Evolutionary conservation across 306 rosid genomes (phyloP).

Genomic region (Trifolium fragiferum): DNA sequence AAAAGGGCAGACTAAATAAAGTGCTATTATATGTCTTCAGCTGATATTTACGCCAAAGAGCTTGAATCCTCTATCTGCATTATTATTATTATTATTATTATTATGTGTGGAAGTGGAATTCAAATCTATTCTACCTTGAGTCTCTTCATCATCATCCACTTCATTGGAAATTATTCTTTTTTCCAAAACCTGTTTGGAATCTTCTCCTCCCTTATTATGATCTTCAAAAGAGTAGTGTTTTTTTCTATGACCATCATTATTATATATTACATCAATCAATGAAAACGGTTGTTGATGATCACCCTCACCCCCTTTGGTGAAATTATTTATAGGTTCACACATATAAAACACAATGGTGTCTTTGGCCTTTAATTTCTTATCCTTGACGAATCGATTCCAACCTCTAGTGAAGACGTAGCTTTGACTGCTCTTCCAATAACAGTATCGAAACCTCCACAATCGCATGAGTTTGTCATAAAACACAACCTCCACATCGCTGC

Average conservation of each 20-base stretch:
- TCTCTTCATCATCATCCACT: background rate
- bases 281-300: background rate
- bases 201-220: background rate
- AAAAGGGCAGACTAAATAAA: background rate
- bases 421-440: slow-evolving; percentile 81
- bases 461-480: slow-evolving; percentile 62
- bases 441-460: slow-evolving; percentile 67
- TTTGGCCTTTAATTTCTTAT: slow-evolving; percentile 52
- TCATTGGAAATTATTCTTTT: background rate
- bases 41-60: slow-evolving; percentile 55
- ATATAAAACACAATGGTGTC: slow-evolving; percentile 57
- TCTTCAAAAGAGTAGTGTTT: slow-evolving; percentile 13
- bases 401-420: slow-evolving; percentile 75
- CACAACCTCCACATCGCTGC: slow-evolving; percentile 43
- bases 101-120: background rate
- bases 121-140: background rate
- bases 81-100: background rate
- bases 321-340: slow-evolving; percentile 37
- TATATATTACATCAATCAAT: slow-evolving; percentile 53
- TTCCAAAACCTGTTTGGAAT: slow-evolving; percentile 22
- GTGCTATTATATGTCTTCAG: background rate
- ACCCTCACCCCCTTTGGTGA: background rate
- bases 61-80: slow-evolving; percentile 38
- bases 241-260: background rate
- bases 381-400: slow-evolving; percentile 73